Evolutionary conservation across 106 monocot genomes (phyloP).

Genomic region (Allium sativum): DNA sequence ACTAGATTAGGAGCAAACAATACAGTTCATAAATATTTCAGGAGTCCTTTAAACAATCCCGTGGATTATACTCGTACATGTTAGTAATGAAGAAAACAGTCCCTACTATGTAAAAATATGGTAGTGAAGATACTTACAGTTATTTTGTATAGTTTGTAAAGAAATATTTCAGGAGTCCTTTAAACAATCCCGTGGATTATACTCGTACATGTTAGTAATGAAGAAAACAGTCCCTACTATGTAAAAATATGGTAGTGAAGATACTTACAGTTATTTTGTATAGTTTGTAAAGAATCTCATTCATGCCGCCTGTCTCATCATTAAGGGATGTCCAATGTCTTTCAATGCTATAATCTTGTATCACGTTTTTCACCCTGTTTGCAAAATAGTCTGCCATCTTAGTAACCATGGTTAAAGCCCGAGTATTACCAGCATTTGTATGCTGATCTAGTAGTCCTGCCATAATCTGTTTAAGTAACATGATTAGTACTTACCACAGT

Average conservation of each 20-base stretch:
- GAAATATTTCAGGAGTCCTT: no score
- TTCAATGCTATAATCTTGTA: constrained; percentile 79
- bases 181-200: no score
- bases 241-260: background rate
- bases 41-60: no score
- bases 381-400: constrained; percentile 97
- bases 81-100: no score
- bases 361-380: constrained; percentile 81
- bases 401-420: constrained; percentile 62
- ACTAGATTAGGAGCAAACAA: no score
- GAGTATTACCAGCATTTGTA: constrained; percentile 32
- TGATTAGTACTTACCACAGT: background rate
- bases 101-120: no score
- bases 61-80: no score
- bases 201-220: no score
- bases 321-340: constrained; percentile 86
- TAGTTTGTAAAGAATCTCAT: constrained; percentile 84
- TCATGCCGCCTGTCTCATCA: constrained; percentile 99
- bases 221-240: no score
- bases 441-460: constrained; percentile 92
- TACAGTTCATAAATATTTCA: no score
- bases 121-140: constrained; percentile 32
- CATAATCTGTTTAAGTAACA: constrained; percentile 54
- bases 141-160: constrained; percentile 73
- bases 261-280: constrained; percentile 69